phyloP scores from a whole-genome alignment of 345 rosid genomes.

The Cardamine resedifolia region DNA sequence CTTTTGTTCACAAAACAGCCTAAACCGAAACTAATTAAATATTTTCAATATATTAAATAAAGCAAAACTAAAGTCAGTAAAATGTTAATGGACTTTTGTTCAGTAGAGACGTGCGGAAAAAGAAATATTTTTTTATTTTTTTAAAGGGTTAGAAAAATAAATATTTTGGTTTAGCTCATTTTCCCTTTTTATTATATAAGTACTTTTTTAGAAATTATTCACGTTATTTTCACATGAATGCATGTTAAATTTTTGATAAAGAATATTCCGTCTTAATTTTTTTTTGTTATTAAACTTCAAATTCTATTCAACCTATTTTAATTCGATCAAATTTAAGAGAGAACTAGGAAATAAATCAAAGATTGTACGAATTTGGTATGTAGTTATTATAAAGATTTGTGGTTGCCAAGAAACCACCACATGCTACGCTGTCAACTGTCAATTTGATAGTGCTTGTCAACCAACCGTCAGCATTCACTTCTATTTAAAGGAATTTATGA shows the following conservation, averaged over 20 bases:
- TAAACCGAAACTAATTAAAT: not conserved
- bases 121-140: not conserved
- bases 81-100: not conserved
- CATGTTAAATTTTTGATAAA: too few species aligned
- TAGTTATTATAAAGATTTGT: not conserved
- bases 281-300: too few species aligned
- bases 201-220: not conserved
- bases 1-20: not conserved
- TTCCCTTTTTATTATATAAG: not conserved
- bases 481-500: not conserved
- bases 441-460: not conserved
- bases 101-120: not conserved
- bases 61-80: not conserved
- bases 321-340: not conserved
- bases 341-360: not conserved
- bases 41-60: not conserved
- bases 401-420: not conserved
- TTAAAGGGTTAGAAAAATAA: not conserved
- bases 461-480: not conserved
- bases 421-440: too few species aligned
- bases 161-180: not conserved
- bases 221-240: not conserved
- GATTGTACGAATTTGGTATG: not conserved
- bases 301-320: not conserved
- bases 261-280: too few species aligned